Percentiles rank a stretch among this genome's conserved stretches.
These are phyloP conservation scores for Colletotrichum musicola DNA, from an alignment of 2,329 filamentous ascomycete species.

Conservation along the genomic window DNA sequence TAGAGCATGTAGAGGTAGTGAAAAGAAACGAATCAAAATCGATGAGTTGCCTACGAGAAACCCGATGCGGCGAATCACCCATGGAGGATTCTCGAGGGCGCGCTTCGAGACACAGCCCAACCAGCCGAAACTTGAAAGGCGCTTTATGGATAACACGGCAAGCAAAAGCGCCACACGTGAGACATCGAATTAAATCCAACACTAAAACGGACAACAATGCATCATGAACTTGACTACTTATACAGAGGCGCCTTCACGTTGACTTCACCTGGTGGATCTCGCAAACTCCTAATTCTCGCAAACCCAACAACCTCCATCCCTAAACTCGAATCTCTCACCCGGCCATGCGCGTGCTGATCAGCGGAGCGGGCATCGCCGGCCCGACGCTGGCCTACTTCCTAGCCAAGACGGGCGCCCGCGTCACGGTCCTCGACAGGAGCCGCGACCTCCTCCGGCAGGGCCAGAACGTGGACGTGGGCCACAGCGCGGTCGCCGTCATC, in stretches of 20 bases:
- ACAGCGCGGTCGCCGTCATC: slow-evolving; percentile 52
- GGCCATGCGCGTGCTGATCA: slow-evolving; percentile 24
- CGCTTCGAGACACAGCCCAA: too few relatives aligned
- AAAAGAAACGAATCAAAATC: too few relatives aligned
- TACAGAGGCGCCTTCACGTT: too few relatives aligned
- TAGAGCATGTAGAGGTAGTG: too few relatives aligned
- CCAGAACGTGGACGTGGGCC: slow-evolving; percentile 37
- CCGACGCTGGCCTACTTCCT: slow-evolving; percentile 25
- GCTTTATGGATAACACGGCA: neutral
- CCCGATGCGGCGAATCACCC: too few relatives aligned
- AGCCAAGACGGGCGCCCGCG: slow-evolving; percentile 17
- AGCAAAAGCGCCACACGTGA: neutral
- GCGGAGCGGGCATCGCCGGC: slow-evolving; percentile 40
- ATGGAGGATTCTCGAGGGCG: too few relatives aligned
- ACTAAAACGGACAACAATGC: neutral
- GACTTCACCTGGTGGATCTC: too few relatives aligned
- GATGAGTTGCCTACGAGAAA: too few relatives aligned
- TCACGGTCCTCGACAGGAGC: slow-evolving; percentile 22
- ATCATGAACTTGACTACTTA: neutral
- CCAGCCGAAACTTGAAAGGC: neutral
- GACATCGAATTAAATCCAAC: neutral
- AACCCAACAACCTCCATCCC: neutral
- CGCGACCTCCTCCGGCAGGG: neutral
- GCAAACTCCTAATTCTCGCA: neutral
- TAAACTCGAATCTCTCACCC: neutral